Percentiles rank a stretch among this genome's conserved stretches.
Conservation (phyloP, 139 green algal species). For the Tetraselmis chui region DNA sequence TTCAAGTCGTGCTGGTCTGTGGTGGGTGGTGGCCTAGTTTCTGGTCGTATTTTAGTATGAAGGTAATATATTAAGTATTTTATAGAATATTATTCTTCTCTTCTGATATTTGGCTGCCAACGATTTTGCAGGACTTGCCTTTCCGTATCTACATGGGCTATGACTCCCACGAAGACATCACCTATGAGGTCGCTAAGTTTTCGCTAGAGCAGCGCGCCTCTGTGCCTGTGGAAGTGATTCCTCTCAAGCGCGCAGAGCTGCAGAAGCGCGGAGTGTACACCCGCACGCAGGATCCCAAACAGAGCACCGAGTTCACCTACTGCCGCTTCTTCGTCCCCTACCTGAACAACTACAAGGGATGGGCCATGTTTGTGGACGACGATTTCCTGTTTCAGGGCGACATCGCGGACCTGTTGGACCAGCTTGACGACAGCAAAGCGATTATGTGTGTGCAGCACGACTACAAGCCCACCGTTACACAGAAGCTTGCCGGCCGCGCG, state of each 20-base stretch:
- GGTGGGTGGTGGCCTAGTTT: too few relatives aligned
- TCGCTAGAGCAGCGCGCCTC: conserved; percentile 21
- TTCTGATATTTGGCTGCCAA: too few relatives aligned
- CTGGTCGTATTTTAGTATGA: too few relatives aligned
- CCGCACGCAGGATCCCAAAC: conserved; percentile 21
- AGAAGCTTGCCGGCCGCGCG: not conserved
- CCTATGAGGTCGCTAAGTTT: conserved; percentile 28
- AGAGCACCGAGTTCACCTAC: conserved; percentile 38
- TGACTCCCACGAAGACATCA: conserved; percentile 32
- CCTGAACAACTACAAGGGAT: conserved; percentile 31
- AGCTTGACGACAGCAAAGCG: conserved; percentile 27
- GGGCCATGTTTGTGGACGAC: conserved; percentile 34
- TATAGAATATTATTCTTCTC: too few relatives aligned
- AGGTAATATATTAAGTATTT: too few relatives aligned
- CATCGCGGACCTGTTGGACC: conserved; percentile 24
- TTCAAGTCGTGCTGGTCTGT: too few relatives aligned
- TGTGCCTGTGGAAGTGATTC: conserved; percentile 25
- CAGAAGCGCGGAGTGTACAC: conserved; percentile 19
- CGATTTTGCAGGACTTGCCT: conserved; percentile 7
- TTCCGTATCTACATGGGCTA: conserved; percentile 35
- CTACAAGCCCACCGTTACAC: conserved; percentile 14
- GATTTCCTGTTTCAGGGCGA: conserved; percentile 31
- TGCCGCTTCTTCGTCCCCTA: conserved; percentile 31
- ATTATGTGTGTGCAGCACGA: conserved; percentile 30
- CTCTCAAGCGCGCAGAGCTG: conserved; percentile 22